Base-by-base conservation (phyloP, 164 flowering plant species). In the Vitis amurensis region DNA sequence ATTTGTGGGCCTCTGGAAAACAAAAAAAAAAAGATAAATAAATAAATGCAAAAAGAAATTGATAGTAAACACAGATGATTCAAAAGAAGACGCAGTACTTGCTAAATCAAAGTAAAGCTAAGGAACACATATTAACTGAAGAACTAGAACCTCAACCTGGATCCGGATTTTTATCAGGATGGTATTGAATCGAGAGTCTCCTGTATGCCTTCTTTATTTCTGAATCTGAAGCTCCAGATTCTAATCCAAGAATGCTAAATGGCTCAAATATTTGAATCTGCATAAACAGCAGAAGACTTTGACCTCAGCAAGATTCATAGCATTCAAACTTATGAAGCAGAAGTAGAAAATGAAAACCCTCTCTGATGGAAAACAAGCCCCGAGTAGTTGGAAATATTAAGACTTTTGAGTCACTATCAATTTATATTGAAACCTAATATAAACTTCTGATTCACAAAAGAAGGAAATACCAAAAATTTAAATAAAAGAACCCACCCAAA, bases 121-220 rank as follows among this genome's bases (percentile, higher is more conserved):
- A 37, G 6, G 7, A 37, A 37, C 7, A 3, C 29, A 59, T 56
- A 71, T 58, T 68, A 68, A 71, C 67, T 56, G 15, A 50, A 70
- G 55, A 69, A n/a, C 77, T 19, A n/a, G 69, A 80, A 76, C 57
- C 51, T 68, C 82, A 82, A 95, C 99, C 99, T 89, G 97, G 99
- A 82, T 95, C 99, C 61, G 99, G 99, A 82, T 95, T 95, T 83
- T 95, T 95, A 89, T 95, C 99, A 80, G 99, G 99, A 79, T 95
- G 99, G 78, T 90, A 95, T 58, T 87, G 97, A 78, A 95, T 86
- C 17, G 99, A 91, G 19, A 95, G 93, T 72, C 86, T 91, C 79
- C 99, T 85, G 69, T 95, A 95, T 27, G 92, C 93, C 84, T 93
- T 95, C 80, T 91, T 95, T 75, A 95, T 95, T 72, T 88, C 95